Evolutionary conservation across 1,284 basidiomycete genomes (phyloP), one percentile per base, ranked within the genome.

Genomic region (Sphaerobolus stellatus): DNA sequence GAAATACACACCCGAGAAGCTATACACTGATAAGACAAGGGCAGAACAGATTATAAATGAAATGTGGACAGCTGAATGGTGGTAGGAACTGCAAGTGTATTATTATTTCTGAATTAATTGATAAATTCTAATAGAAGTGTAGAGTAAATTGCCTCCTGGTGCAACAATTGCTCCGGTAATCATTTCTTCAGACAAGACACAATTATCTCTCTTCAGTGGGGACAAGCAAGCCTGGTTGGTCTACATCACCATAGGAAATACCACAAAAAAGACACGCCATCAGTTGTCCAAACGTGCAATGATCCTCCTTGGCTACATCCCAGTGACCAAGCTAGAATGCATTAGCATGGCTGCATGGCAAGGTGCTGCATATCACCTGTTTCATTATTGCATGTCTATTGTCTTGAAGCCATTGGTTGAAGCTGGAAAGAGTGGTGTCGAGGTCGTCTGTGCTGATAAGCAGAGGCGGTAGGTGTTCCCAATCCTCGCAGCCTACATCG

Each of bases 1-100:
- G 43, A 43, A 41, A 1, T 69, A 66, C 20, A 44, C 48, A 47
- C 68, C 65, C 0, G 56, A 61, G 16, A 47, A 40, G n/a, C 49
- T 54, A 0, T 69, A 55, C 22, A 25, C 18, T 14, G 62, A 67
- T 40, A 3, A 3, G 9, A 38, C 31, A 0, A 44, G 46, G 1
- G 33, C 22, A 4, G 50, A 50, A 2, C 47, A 56, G 0, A 25
- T 57, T 0, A 62, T 57, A 24, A 49, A 63, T 11, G 59, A 71
- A 31, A 69, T 68, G 64, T 66, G 63, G 59, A 68, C 62, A 0
- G 62, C 13, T 0, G 58, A 66, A 7, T 71, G 67, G 68, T 71
- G 68, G 69, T 68, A 65, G 64, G 44, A 66, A 7, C 58, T 55
- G 1, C 69, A 71, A 58, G 66, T 68, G 20, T 8, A 27, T 11